Conservation (phyloP, 192 early-diverging fungal species). For the Phycomyces blakesleeanus region DNA sequence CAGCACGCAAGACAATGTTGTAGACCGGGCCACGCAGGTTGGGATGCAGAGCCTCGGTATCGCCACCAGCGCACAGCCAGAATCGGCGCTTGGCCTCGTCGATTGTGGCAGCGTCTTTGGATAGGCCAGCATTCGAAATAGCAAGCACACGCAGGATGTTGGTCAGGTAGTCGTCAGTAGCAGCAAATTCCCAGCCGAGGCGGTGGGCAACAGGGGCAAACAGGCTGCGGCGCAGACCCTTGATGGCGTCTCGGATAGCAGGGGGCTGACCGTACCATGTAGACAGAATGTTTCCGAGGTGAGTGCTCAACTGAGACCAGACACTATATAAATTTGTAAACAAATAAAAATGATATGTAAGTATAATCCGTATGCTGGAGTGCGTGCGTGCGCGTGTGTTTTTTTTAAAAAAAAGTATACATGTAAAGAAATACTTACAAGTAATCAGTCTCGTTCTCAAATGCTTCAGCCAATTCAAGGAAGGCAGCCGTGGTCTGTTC, state of each 20-base stretch:
- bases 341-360: background rate
- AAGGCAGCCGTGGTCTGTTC: slow-evolving; percentile 68
- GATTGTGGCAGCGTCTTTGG: slow-evolving; percentile 60
- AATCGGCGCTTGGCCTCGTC: slow-evolving; percentile 71
- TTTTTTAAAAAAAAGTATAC: too few relatives aligned
- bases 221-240: slow-evolving; percentile 63
- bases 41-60: slow-evolving; percentile 69
- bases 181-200: slow-evolving; percentile 76
- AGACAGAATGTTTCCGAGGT: slow-evolving; percentile 52
- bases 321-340: slow-evolving; percentile 37
- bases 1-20: slow-evolving; percentile 61
- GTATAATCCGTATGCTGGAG: too few relatives aligned
- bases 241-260: slow-evolving; percentile 58
- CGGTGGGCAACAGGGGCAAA: slow-evolving; percentile 68
- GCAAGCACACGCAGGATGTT: slow-evolving; percentile 74
- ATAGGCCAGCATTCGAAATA: slow-evolving; percentile 65
- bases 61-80: slow-evolving; percentile 56
- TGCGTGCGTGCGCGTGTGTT: too few relatives aligned
- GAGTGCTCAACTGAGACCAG: slow-evolving; percentile 61
- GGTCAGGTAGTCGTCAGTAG: slow-evolving; percentile 69
- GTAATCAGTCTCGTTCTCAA: slow-evolving; percentile 75
- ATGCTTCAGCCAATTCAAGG: slow-evolving; percentile 71
- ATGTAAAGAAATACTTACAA: slow-evolving; percentile 42
- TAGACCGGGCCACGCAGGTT: slow-evolving; percentile 73
- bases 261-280: slow-evolving; percentile 68